These are phyloP conservation scores for Camellia lanceoleosa DNA, from an alignment of 148 eudicot genomes.

Conservation along the genomic window DNA sequence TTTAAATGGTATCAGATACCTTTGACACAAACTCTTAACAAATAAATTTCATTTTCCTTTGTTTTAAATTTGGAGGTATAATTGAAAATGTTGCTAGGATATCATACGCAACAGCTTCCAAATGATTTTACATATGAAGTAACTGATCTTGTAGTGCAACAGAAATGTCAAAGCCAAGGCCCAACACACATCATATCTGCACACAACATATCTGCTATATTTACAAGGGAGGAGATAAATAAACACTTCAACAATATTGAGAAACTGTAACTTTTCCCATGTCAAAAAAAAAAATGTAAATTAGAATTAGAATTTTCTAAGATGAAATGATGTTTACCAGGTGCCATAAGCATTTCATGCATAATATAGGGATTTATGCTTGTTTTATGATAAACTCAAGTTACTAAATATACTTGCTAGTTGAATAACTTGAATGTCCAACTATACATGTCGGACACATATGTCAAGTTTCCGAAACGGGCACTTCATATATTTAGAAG, in stretches of 20 bases:
- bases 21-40: background rate
- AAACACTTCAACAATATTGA: background rate
- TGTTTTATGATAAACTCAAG: no score
- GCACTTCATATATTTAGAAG: no score
- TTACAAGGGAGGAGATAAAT: background rate
- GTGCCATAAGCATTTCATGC: no score
- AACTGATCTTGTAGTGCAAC: background rate
- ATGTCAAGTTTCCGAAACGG: no score
- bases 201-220: background rate
- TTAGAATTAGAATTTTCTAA: no score
- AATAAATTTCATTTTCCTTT: background rate
- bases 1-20: conserved; percentile 5
- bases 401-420: no score
- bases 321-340: no score
- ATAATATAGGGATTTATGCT: no score
- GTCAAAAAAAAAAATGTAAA: background rate
- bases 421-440: no score
- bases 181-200: no score
- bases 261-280: background rate
- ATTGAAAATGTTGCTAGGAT: background rate
- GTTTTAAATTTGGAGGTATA: background rate
- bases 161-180: background rate
- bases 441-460: no score
- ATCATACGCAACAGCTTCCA: background rate
- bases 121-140: background rate